Base-by-base conservation (phyloP, 176 grass and related monocot genomes). In the Rhynchospora pubera region DNA sequence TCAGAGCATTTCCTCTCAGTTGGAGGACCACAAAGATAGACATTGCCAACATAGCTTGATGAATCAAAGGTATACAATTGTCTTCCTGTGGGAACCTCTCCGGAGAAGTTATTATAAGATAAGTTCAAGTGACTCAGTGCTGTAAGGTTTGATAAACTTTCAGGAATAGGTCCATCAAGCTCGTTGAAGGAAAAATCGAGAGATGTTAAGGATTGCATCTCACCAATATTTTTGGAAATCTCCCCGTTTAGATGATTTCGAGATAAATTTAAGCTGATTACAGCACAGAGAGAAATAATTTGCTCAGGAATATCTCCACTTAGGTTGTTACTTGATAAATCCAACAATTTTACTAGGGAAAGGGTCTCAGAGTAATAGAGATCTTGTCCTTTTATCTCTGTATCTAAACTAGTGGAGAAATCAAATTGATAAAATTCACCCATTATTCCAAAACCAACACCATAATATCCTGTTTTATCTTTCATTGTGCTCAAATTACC, bases 11-110 rank as follows among this genome's bases (percentile, higher is more conserved):
- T 76, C 15, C 8, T 84, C 15, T 13, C 7, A 32, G 86, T 58
- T 1, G 80, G 78, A 6, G 22, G 56, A 0, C 89, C 89, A 16
- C 86, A 91, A 0, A 91, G 77, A 3, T 73, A 65, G 0, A 0
- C 0, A 5, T 93, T 93, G 8, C 87, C 82, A 14, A 13, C 24
- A 10, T 91, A 93, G 14, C 83, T 77, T 0, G 52, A 65, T 0
- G 86, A 55, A 4, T 89, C 50, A 4, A 93, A 32, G 0, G 89
- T 93, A 15, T 89, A 79, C 4, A 93, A 77, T 28, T 93, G 91
- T 0, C 11, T 0, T 15, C 88, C 81, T 15, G 34, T 22, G 2
- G 86, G 88, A 8, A 93, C 82, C 45, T 3, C 61, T 48, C 88
- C 88, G 0, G 61, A 47, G 1, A 90, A 19, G 62, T 84, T 88